These are phyloP conservation scores for Juglanconis juglandina DNA, from an alignment of 2,329 filamentous ascomycete genomes.

Conservation along the genomic window DNA sequence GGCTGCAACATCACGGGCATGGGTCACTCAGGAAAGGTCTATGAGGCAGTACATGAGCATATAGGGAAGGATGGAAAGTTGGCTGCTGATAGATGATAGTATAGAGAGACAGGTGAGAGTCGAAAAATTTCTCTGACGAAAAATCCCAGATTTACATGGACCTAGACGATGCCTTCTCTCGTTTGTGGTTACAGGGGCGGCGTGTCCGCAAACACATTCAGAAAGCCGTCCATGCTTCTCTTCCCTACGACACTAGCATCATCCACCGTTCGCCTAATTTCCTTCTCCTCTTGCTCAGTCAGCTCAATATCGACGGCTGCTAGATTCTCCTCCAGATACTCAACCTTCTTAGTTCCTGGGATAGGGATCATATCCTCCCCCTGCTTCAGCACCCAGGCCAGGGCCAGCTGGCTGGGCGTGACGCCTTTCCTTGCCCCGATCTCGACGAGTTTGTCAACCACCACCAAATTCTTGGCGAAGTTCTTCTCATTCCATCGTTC, in stretches of 20 bases:
- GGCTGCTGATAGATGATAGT: no score
- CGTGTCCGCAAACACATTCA: no score
- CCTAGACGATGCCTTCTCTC: no score
- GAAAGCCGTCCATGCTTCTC: no score
- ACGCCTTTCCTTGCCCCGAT: slow-evolving; percentile 51
- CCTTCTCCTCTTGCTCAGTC: slow-evolving; percentile 26
- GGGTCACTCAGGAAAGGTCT: no score
- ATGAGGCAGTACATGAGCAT: no score
- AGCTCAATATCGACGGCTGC: slow-evolving; percentile 29
- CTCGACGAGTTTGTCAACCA: slow-evolving; percentile 47
- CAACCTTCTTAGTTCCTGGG: slow-evolving; percentile 43
- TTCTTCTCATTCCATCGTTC: slow-evolving; percentile 50
- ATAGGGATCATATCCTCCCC: slow-evolving; percentile 54
- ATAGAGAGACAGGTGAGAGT: no score
- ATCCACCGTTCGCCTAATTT: neutral
- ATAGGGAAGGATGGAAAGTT: no score
- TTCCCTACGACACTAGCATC: no score
- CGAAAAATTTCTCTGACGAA: no score
- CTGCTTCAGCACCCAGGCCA: slow-evolving; percentile 61
- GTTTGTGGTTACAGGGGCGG: neutral
- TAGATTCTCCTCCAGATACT: slow-evolving; percentile 43
- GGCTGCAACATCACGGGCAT: no score
- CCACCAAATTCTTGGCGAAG: slow-evolving; percentile 49
- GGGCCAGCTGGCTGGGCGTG: slow-evolving; percentile 53
- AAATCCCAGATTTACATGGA: no score